These are phyloP conservation scores for Yamadazyma songkhlaensis DNA, from an alignment of 1,139 yeast species.

Conservation along the genomic window DNA sequence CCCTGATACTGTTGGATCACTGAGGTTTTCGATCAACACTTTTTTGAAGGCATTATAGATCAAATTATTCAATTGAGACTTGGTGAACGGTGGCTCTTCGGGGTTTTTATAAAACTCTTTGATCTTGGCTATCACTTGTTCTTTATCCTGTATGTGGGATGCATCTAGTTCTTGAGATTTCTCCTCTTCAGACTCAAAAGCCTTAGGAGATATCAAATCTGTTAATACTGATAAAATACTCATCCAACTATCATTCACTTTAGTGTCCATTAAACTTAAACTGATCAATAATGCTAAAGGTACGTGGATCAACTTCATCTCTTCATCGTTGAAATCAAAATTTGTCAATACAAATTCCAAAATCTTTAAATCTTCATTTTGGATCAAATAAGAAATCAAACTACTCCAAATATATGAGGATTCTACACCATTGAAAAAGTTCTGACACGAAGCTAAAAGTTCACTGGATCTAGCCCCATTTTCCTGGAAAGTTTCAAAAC, in stretches of 20 bases:
- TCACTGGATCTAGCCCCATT: constrained; percentile 25
- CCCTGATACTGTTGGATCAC: constrained; percentile 17
- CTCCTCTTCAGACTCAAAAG: constrained; percentile 23
- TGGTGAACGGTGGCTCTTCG: constrained; percentile 33
- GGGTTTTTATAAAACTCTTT: constrained; percentile 15
- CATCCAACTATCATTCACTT: constrained; percentile 22
- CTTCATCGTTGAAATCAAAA: constrained; percentile 82
- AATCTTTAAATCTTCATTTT: constrained; percentile 32
- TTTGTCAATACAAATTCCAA: constrained; percentile 57
- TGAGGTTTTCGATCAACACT: constrained; percentile 27
- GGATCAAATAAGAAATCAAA: constrained; percentile 3
- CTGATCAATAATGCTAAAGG: constrained; percentile 61
- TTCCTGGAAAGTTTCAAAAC: constrained; percentile 16
- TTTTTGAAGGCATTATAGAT: constrained; percentile 33
- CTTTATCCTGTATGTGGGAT: background rate
- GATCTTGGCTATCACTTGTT: constrained; percentile 18
- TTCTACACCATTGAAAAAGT: constrained; percentile 84
- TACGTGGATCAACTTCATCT: constrained; percentile 71
- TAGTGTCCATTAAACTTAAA: constrained; percentile 19
- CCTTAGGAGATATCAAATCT: constrained; percentile 53
- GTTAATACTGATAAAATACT: constrained; percentile 37
- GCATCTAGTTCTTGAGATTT: too few relatives aligned
- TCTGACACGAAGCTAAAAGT: constrained; percentile 55
- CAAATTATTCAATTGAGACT: constrained; percentile 43
- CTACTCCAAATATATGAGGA: constrained; percentile 69